These are phyloP conservation scores for Penicillium nordicum DNA, from an alignment of 2,329 filamentous ascomycete genomes.

Conservation along the genomic window DNA sequence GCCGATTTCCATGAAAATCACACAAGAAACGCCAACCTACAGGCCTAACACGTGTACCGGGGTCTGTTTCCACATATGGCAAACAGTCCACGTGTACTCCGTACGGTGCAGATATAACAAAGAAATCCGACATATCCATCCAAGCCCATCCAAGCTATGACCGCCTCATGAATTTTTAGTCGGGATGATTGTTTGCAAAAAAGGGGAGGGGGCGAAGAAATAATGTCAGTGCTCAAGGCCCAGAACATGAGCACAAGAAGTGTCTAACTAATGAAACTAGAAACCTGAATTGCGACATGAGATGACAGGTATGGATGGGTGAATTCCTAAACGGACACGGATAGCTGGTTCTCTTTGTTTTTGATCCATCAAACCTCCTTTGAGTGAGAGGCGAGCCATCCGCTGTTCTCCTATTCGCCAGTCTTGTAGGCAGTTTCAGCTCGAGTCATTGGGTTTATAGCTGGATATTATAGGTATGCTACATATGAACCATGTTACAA, in stretches of 20 bases:
- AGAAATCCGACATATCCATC: slow-evolving; percentile 2
- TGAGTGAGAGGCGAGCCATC: slow-evolving; percentile 62
- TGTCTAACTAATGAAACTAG: background rate
- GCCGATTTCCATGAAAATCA: background rate
- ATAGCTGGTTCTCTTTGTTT: background rate
- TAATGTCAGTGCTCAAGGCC: background rate
- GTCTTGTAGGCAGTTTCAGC: slow-evolving; percentile 64
- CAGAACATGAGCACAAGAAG: background rate
- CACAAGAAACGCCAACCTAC: background rate
- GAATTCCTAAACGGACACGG: background rate
- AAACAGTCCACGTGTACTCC: background rate
- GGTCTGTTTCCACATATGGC: background rate
- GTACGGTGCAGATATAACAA: background rate
- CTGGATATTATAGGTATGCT: background rate
- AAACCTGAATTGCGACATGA: background rate
- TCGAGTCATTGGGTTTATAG: slow-evolving; percentile 55
- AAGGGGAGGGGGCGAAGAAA: background rate
- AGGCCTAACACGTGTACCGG: slow-evolving; percentile 3
- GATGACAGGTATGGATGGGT: no score
- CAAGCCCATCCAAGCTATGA: background rate
- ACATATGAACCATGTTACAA: background rate
- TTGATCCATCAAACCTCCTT: background rate
- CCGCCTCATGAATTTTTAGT: background rate
- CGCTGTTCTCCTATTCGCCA: slow-evolving; percentile 79
- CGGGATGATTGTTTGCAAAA: no score